These are phyloP conservation scores for Magnusiomyces paraingens DNA, from an alignment of 1,139 yeast genomes.

Conservation along the genomic window DNA sequence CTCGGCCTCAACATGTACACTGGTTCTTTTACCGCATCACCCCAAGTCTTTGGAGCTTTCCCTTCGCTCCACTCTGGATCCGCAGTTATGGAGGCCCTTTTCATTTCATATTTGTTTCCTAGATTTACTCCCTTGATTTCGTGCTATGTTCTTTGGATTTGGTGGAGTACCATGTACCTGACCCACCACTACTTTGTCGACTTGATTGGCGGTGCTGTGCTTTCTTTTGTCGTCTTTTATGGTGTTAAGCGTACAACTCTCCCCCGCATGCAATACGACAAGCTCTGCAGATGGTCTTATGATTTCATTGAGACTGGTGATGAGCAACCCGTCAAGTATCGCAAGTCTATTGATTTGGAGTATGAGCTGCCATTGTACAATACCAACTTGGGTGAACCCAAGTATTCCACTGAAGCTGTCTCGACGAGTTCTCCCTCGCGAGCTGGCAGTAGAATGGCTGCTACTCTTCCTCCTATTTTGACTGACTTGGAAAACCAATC, in stretches of 20 bases:
- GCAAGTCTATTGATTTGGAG: constrained; percentile 31
- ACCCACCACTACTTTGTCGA: constrained; percentile 95
- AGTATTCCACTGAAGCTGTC: constrained; percentile 1
- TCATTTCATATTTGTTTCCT: constrained; percentile 78
- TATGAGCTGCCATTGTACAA: constrained; percentile 22
- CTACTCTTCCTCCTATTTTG: constrained; percentile 16
- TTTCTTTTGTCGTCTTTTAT: constrained; percentile 65
- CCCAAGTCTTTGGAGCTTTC: constrained; percentile 95
- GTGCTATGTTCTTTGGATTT: constrained; percentile 78
- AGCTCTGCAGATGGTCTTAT: constrained; percentile 86
- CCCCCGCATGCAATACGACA: constrained; percentile 58
- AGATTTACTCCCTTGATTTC: constrained; percentile 55
- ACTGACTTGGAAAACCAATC: constrained; percentile 12
- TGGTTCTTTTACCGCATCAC: constrained; percentile 77
- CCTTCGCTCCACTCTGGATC: constrained; percentile 94
- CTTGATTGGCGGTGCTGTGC: constrained; percentile 79
- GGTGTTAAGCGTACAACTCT: constrained; percentile 66
- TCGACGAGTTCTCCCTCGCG: constrained; percentile 8
- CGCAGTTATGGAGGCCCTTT: constrained; percentile 88
- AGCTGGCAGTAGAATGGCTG: constrained; percentile 4
- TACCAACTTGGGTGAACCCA: background rate
- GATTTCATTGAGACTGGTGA: constrained; percentile 37
- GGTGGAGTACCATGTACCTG: constrained; percentile 98
- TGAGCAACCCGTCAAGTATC: constrained; percentile 26
- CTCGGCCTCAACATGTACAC: constrained; percentile 83